Base-by-base conservation (phyloP, 306 rosid species). In the Sicyos baderoa region DNA sequence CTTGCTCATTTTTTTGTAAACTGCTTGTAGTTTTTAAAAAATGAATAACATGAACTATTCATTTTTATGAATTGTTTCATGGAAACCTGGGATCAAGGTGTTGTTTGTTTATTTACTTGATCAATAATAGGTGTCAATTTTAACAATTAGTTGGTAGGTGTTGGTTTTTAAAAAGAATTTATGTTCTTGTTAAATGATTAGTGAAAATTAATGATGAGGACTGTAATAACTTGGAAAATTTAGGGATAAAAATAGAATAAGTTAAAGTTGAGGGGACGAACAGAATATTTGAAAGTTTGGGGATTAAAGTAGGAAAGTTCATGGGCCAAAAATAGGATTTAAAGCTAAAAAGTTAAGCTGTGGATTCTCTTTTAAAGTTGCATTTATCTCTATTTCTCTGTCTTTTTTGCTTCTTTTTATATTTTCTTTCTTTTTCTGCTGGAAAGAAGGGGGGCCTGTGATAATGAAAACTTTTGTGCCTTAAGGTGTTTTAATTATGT, bases 401-500 rank as follows among this genome's bases (percentile, higher is more conserved):
- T 47, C 55, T 19, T 44, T 64, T 14, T 19, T 12, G 23, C 32
- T 64, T 19, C 27, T 27, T 19, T 40, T 40, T 62, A 35, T 62
- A n/a, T 40, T 62, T 62, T 62, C 14, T 37, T 35, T 61, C 49
- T 37, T 61, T 32, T 62, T 62, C 50, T 37, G 68, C 18, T 61
- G 68, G 68, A 17, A 62, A 35, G 42, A 62, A 18, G 68, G 40
- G 50, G 68, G 68, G 9, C 50, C 25, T 17, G 50, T 62, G 70
- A 21, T 44, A 19, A 64, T 64, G 70, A 64, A 64, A 19, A 45
- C 11, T 44, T 44, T 53, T 64, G 53, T 44, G 18, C 52, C 53
- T 66, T 47, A 23, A 66, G 56, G 14, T 22, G 56, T 66, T 66
- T 66, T 47, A 66, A 66, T 66, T 48, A 47, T 66, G 71, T 66